Evolutionary conservation across 169 alveolate species (phyloP).

Genomic region (Plasmodium adleri): DNA sequence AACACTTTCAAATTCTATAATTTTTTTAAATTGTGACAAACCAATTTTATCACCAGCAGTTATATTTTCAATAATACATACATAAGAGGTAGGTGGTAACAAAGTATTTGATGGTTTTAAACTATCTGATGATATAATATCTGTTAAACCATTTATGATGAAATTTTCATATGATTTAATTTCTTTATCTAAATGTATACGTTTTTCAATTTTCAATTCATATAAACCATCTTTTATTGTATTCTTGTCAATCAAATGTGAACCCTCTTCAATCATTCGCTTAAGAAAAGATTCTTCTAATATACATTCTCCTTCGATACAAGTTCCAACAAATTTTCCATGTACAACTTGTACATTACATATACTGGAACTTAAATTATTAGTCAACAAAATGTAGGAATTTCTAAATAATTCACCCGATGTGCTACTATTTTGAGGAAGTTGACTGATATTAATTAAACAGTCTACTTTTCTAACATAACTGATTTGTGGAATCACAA

Average conservation of each 20-base stretch:
- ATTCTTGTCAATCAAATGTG: too few species aligned
- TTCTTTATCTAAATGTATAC: neutral
- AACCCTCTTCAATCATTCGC: neutral
- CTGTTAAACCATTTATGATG: too few species aligned
- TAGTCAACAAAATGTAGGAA: neutral
- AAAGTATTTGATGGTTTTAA: too few species aligned
- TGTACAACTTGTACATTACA: slow-evolving; percentile 4
- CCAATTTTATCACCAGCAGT: too few species aligned
- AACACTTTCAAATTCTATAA: too few species aligned
- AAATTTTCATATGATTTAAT: neutral
- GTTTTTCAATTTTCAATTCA: slow-evolving; percentile 27
- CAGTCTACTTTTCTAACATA: neutral
- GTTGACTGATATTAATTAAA: too few species aligned
- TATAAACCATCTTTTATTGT: neutral
- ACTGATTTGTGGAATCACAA: neutral
- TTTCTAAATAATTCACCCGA: too few species aligned
- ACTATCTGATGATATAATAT: too few species aligned
- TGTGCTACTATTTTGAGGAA: too few species aligned
- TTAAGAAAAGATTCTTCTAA: neutral
- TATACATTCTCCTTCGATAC: neutral
- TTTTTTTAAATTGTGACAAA: neutral
- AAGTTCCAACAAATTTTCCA: slow-evolving; percentile 1
- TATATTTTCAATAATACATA: too few species aligned
- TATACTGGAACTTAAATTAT: neutral
- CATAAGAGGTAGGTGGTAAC: too few species aligned